Percentiles rank a stretch among this genome's conserved stretches.
Conservation (phyloP, 148 eudicot genomes). For the Salicornia ramosissima region DNA sequence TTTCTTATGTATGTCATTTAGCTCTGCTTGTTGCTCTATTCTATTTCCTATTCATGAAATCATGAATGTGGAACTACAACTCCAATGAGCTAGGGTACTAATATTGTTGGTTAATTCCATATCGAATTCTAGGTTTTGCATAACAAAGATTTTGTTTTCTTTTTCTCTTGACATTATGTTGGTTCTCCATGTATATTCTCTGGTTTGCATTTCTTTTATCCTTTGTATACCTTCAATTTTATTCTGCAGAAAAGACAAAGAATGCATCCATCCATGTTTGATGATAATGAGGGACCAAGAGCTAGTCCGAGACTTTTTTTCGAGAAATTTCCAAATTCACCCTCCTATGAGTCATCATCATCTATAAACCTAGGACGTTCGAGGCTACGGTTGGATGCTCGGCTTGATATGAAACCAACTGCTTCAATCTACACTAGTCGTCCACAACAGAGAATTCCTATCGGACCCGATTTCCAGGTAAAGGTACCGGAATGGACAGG, state of each 20-base stretch:
- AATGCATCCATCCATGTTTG: slow-evolving; percentile 80
- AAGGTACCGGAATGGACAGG: slow-evolving; percentile 58
- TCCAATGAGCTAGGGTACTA: too few species aligned
- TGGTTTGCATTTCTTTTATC: not conserved
- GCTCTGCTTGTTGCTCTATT: slow-evolving; percentile 1
- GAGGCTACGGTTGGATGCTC: slow-evolving; percentile 28
- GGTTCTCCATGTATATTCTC: not conserved
- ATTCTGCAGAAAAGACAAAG: slow-evolving; percentile 53
- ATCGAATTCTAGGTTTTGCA: not conserved
- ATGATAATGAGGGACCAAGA: slow-evolving; percentile 50
- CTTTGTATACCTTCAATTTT: not conserved
- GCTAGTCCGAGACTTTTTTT: slow-evolving; percentile 49
- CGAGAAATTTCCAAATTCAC: slow-evolving; percentile 19
- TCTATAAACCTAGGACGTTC: slow-evolving; percentile 23
- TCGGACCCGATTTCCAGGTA: slow-evolving; percentile 60
- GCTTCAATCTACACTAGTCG: slow-evolving; percentile 27
- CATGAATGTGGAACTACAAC: too few species aligned
- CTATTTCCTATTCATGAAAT: not conserved
- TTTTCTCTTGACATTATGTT: not conserved
- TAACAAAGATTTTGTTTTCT: not conserved
- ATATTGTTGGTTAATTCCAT: not conserved
- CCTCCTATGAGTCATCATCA: slow-evolving; percentile 28
- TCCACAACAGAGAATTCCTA: slow-evolving; percentile 44
- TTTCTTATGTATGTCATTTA: not conserved
- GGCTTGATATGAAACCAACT: slow-evolving; percentile 30